Evolutionary conservation across 208 protist genomes (phyloP), one percentile per base, ranked within the genome.

Genomic region (Hexamita inflata): DNA sequence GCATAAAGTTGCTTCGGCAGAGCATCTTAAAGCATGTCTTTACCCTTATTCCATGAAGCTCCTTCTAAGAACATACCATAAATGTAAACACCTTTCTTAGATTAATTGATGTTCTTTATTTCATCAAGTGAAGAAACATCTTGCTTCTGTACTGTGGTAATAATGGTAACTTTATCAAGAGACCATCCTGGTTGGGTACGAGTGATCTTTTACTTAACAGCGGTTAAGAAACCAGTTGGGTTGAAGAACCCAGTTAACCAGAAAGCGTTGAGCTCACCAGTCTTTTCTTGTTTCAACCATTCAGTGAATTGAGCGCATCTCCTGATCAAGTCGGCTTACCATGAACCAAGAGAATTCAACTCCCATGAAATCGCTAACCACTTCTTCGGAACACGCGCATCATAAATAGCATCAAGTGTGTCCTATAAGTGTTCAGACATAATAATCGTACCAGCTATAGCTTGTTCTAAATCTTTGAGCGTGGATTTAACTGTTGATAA

Each of bases 211-310:
- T 97, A 93, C 42, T 92, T 89, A 74, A 96, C 90, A n/a, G 93
- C 92, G 28, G 95, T 97, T 49, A 98, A 86, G 85, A 98, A 97
- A 58, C 93, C 89, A 58, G 75, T 91, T 59, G 93, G 93, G 88
- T 98, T 98, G 87, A 96, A 97, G 86, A 97, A 97, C 64, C 93
- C 93, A n/a, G 90, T 88, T 24, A 96, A 83, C 93, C 93, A 96
- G 84, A 91, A 96, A 59, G 90, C 87, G 61, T 84, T 83, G 45
- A 93, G 93, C 0, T 91, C 88, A 15, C 91, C 93, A 24, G 83
- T 86, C 57, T 66, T 64, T n/a, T n/a, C n/a, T n/a, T n/a, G n/a
- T n/a, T n/a, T n/a, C 24, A 93, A 83, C 94, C 94, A 97, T 34
- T 61, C 82, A 75, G 89, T 86, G 66, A 93, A 86, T 86, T 98